Evolutionary conservation across 352 stramenopile genomes (phyloP).

Genomic region (Pythium insidiosum): DNA sequence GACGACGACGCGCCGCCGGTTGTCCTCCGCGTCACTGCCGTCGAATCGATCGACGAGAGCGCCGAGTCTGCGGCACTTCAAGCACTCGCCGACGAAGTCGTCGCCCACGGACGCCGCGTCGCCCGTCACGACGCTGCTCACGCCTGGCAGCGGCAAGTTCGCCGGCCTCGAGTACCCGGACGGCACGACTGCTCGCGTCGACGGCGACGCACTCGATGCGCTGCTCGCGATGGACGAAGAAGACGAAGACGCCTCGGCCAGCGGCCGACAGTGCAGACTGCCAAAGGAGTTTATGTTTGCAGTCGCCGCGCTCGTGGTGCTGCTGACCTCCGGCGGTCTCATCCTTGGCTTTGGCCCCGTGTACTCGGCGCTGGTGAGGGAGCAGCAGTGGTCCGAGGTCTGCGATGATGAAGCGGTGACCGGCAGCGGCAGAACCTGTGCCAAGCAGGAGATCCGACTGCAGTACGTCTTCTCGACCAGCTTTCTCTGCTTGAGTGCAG

Average conservation of each 20-base stretch:
- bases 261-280: conserved; percentile 15
- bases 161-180: background rate
- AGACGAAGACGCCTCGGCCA: conserved; percentile 1
- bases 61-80: conserved; percentile 9
- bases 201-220: background rate
- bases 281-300: conserved; percentile 62
- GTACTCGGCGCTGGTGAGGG: conserved; percentile 56
- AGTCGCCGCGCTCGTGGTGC: conserved; percentile 43
- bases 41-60: conserved; percentile 10
- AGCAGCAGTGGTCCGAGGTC: conserved; percentile 62
- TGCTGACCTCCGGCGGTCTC: conserved; percentile 57
- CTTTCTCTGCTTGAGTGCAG: conserved; percentile 72
- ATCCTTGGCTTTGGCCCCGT: conserved; percentile 75
- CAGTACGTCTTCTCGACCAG: conserved; percentile 76
- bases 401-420: conserved; percentile 12
- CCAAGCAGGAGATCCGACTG: conserved; percentile 57
- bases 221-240: conserved; percentile 4
- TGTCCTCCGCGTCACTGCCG: conserved; percentile 16
- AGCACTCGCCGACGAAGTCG: background rate
- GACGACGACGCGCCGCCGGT: background rate
- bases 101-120: background rate
- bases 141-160: background rate
- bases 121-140: background rate
- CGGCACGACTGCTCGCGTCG: background rate
- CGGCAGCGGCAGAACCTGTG: conserved; percentile 15